phyloP scores from a whole-genome alignment of 2,329 filamentous ascomycete species.

The Metarhizium robertsii region DNA sequence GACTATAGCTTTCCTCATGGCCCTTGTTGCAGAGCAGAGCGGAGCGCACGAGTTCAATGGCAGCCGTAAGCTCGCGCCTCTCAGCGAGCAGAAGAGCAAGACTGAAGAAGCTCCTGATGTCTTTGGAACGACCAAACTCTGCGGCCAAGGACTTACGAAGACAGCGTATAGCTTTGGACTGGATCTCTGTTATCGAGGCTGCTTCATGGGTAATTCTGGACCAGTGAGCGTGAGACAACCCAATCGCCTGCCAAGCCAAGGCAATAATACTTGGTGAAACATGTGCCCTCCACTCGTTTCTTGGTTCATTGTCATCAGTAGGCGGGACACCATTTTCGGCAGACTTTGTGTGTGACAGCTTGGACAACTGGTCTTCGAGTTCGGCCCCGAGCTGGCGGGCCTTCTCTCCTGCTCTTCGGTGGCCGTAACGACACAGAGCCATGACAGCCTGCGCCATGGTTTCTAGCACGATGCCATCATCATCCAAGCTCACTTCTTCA shows the following conservation, averaged over 20 bases:
- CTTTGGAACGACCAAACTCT: slow-evolving; percentile 54
- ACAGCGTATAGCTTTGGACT: slow-evolving; percentile 66
- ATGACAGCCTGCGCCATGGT: slow-evolving; percentile 74
- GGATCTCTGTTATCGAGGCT: slow-evolving; percentile 59
- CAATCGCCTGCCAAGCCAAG: slow-evolving; percentile 73
- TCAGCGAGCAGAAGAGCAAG: slow-evolving; percentile 82
- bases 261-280: slow-evolving; percentile 56
- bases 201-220: slow-evolving; percentile 72
- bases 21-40: slow-evolving; percentile 56
- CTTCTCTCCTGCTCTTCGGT: slow-evolving; percentile 65
- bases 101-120: slow-evolving; percentile 70
- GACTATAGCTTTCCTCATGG: slow-evolving; percentile 31
- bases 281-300: slow-evolving; percentile 25
- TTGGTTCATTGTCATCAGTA: slow-evolving; percentile 19
- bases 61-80: slow-evolving; percentile 67
- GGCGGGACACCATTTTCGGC: slow-evolving; percentile 17
- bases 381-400: slow-evolving; percentile 61
- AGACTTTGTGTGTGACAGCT: slow-evolving; percentile 31
- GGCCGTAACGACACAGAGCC: slow-evolving; percentile 75
- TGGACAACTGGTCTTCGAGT: slow-evolving; percentile 67
- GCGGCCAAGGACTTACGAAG: slow-evolving; percentile 65
- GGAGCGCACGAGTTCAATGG: slow-evolving; percentile 73
- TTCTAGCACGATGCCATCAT: slow-evolving; percentile 65
- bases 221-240: slow-evolving; percentile 80
- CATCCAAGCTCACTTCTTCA: slow-evolving; percentile 62